phyloP scores from a whole-genome alignment of 257 asterid genomes.

The Solanum virginianum region DNA sequence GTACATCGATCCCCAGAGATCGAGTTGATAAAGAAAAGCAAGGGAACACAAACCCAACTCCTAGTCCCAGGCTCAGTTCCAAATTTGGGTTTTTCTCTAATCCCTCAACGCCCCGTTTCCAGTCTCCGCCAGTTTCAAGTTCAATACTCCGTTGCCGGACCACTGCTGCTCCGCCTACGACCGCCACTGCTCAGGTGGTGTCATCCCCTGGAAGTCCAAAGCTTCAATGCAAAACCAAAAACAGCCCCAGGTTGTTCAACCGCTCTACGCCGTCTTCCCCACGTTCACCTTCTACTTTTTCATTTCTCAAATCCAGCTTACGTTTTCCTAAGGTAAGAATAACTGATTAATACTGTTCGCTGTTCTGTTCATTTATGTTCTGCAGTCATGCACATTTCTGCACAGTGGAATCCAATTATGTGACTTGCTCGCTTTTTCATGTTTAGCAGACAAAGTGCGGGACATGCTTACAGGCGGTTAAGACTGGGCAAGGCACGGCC shows the following conservation, averaged over 20 bases:
- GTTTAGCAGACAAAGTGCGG: conserved; percentile 68
- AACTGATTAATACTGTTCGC: background rate
- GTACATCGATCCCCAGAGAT: conserved; percentile 80
- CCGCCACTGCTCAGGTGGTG: background rate
- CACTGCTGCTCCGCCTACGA: conserved; percentile 4
- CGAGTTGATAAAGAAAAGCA: conserved; percentile 10
- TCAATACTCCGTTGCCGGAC: conserved; percentile 49
- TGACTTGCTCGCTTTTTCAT: background rate
- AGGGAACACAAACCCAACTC: conserved; percentile 26
- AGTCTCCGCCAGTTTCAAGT: conserved; percentile 32
- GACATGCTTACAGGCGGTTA: conserved; percentile 52
- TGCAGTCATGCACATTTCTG: background rate
- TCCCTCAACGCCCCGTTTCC: conserved; percentile 80
- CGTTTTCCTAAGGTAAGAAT: conserved; percentile 45
- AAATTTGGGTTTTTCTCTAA: conserved; percentile 61
- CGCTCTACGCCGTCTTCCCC: conserved; percentile 87
- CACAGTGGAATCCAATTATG: background rate
- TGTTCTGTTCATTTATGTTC: background rate
- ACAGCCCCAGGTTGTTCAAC: conserved; percentile 48
- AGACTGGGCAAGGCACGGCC: conserved; percentile 82
- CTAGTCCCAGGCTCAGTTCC: conserved; percentile 26
- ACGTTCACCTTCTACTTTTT: conserved; percentile 76
- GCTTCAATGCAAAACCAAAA: conserved; percentile 50
- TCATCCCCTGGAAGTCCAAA: conserved; percentile 28
- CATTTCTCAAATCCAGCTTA: conserved; percentile 58